A percentile compares a stretch with the other conserved stretches of the same genome.
Conservation (phyloP, 2,329 filamentous ascomycete genomes). For the Penicillium janthinellum region DNA sequence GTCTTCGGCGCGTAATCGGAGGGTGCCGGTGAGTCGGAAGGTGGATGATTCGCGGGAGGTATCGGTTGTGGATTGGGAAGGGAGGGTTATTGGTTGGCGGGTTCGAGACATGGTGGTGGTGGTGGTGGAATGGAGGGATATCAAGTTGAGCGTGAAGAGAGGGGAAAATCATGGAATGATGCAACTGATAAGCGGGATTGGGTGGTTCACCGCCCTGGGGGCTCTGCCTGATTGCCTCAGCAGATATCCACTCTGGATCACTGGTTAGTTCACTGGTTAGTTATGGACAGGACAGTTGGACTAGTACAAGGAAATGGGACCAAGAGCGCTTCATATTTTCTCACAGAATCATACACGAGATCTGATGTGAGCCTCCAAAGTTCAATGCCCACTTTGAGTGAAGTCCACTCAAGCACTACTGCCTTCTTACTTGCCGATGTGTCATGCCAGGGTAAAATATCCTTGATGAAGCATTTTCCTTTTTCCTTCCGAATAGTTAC, state of each 20-base stretch:
- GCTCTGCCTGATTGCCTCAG: neutral
- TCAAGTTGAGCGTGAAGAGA: neutral
- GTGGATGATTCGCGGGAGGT: slow-evolving; percentile 22
- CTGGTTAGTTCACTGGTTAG: too few species aligned
- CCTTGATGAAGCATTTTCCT: neutral
- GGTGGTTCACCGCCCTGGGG: slow-evolving; percentile 6
- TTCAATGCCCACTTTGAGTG: too few species aligned
- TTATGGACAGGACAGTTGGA: too few species aligned
- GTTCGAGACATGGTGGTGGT: slow-evolving; percentile 41
- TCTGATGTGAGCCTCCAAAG: too few species aligned
- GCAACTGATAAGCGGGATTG: slow-evolving; percentile 20
- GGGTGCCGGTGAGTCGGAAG: slow-evolving; percentile 31
- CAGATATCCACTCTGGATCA: neutral
- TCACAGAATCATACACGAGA: too few species aligned
- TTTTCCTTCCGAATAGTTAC: slow-evolving; percentile 12
- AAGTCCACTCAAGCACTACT: neutral
- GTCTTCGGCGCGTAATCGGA: slow-evolving; percentile 35
- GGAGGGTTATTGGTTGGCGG: slow-evolving; percentile 36
- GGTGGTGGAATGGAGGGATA: neutral
- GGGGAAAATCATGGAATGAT: slow-evolving; percentile 14
- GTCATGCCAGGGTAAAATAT: too few species aligned
- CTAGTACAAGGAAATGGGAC: too few species aligned
- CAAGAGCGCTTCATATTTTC: too few species aligned
- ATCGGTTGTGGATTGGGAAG: slow-evolving; percentile 32
- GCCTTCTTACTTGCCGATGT: neutral